Evolutionary conservation across 805 yeast genomes (phyloP).

Genomic region (Kluyveromyces lactis): DNA sequence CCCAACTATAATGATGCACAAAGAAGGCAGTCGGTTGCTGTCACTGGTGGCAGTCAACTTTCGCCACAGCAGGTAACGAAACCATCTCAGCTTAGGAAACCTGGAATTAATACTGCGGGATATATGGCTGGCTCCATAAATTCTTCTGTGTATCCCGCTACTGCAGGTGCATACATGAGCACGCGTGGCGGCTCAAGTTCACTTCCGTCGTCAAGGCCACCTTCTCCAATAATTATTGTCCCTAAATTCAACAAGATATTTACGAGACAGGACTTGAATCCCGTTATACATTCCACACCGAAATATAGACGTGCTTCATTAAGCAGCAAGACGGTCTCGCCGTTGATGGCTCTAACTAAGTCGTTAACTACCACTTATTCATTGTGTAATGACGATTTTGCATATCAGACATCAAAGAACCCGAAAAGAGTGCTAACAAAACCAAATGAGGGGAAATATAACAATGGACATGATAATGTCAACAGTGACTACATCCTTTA

Average conservation of each 20-base stretch:
- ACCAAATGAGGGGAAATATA: slow-evolving; percentile 74
- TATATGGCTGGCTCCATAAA: slow-evolving; percentile 3
- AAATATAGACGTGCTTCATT: slow-evolving; percentile 64
- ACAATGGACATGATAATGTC: slow-evolving; percentile 81
- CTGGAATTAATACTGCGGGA: slow-evolving; percentile 1
- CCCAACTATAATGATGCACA: slow-evolving; percentile 21
- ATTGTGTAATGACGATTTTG: slow-evolving; percentile 77
- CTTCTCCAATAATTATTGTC: slow-evolving; percentile 13
- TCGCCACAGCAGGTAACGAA: slow-evolving; percentile 4
- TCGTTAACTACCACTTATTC: slow-evolving; percentile 73
- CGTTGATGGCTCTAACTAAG: slow-evolving; percentile 70
- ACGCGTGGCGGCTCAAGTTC: slow-evolving; percentile 3
- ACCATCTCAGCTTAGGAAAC: not conserved
- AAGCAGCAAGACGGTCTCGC: slow-evolving; percentile 60
- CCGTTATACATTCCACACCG: slow-evolving; percentile 52
- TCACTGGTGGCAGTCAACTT: slow-evolving; percentile 16
- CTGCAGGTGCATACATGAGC: slow-evolving; percentile 7
- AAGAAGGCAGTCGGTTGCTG: slow-evolving; percentile 32
- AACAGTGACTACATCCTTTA: slow-evolving; percentile 86
- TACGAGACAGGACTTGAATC: slow-evolving; percentile 47
- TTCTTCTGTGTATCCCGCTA: slow-evolving; percentile 12
- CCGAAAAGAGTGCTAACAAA: slow-evolving; percentile 91
- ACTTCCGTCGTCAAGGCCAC: slow-evolving; percentile 5
- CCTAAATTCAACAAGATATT: slow-evolving; percentile 43
- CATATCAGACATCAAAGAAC: slow-evolving; percentile 74